Evolutionary conservation across 176 grass and related monocot species (phyloP).

Genomic region (Leersia perrieri): DNA sequence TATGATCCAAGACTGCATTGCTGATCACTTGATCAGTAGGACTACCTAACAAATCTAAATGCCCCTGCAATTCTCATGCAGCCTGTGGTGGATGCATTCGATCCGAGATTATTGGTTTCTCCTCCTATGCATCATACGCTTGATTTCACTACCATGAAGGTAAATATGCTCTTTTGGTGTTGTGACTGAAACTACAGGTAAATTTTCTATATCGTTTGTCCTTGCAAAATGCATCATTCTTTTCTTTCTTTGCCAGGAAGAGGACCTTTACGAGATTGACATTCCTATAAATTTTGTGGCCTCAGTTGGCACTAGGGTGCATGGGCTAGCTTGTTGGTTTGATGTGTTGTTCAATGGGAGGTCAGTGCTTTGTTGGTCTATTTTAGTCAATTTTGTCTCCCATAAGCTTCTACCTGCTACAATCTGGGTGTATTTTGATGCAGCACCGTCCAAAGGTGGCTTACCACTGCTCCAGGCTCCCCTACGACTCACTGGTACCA

Average conservation of each 20-base stretch:
- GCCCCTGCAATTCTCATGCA: conserved; percentile 41
- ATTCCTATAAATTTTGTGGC: conserved; percentile 87
- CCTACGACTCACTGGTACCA: conserved; percentile 99
- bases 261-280: conserved; percentile 94
- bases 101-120: conserved; percentile 91
- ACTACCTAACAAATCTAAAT: neutral
- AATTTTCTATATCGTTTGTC: conserved; percentile 22
- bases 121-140: conserved; percentile 62
- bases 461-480: conserved; percentile 89
- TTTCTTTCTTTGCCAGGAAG: conserved; percentile 66
- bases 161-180: conserved; percentile 20
- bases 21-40: neutral
- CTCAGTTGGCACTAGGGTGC: conserved; percentile 90
- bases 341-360: conserved; percentile 97
- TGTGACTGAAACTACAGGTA: conserved; percentile 26
- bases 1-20: neutral
- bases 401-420: neutral
- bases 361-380: conserved; percentile 32
- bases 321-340: conserved; percentile 98
- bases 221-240: conserved; percentile 16
- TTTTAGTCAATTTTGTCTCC: neutral
- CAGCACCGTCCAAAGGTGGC: conserved; percentile 94
- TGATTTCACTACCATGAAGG: conserved; percentile 91
- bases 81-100: conserved; percentile 99
- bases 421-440: conserved; percentile 24